Evolutionary conservation across 352 stramenopile species (phyloP).

Genomic region (Phytophthora pistaciae): DNA sequence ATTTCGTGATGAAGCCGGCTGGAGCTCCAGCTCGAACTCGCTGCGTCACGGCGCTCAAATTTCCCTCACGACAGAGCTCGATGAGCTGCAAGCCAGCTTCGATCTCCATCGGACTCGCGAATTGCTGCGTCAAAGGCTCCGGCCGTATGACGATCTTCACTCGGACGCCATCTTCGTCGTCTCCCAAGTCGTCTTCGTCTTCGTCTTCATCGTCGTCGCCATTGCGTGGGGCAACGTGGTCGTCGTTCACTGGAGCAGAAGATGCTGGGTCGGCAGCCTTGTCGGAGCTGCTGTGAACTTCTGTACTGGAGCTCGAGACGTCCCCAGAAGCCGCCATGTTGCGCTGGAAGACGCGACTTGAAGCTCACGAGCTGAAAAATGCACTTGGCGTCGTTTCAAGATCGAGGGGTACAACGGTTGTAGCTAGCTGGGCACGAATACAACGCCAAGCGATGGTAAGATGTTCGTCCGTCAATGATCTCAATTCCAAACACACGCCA

Average conservation of each 20-base stretch:
- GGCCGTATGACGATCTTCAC: constrained; percentile 67
- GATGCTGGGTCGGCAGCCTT: constrained; percentile 14
- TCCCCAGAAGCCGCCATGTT: constrained; percentile 34
- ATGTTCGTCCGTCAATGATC: background rate
- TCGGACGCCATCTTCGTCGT: constrained; percentile 32
- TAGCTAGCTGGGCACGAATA: background rate
- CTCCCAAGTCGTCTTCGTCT: constrained; percentile 49
- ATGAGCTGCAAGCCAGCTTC: constrained; percentile 69
- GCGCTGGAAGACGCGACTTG: background rate
- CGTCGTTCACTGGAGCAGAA: background rate
- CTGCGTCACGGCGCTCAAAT: constrained; percentile 44
- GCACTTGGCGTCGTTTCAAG: constrained; percentile 20
- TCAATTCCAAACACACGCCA: background rate
- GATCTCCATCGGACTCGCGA: constrained; percentile 57
- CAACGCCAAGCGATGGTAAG: background rate
- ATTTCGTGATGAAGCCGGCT: constrained; percentile 79
- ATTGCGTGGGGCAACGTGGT: constrained; percentile 9
- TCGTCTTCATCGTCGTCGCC: constrained; percentile 45
- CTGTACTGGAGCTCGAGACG: constrained; percentile 3
- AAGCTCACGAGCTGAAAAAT: background rate
- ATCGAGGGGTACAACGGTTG: constrained; percentile 15
- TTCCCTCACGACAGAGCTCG: constrained; percentile 65
- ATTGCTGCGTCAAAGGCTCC: constrained; percentile 66
- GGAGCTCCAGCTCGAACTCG: constrained; percentile 58
- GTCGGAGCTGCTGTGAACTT: constrained; percentile 20